phyloP scores from a whole-genome alignment of 2,329 filamentous ascomycete genomes.

The Ceratocystis cacaofunesta region DNA sequence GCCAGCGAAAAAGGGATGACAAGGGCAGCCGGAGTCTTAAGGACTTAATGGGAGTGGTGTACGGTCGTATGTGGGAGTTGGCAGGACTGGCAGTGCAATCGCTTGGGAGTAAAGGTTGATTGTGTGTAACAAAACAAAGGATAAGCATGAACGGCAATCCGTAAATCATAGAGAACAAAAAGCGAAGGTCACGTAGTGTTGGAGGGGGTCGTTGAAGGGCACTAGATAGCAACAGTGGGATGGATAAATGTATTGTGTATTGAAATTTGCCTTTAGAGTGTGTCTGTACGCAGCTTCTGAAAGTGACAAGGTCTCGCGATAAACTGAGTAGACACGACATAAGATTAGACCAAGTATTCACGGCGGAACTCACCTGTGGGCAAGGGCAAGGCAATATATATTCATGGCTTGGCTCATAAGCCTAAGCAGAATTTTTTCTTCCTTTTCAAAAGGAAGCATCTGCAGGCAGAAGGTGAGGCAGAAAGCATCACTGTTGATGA shows the following conservation, averaged over 20 bases:
- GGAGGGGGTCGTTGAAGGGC: neutral
- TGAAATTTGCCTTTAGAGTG: neutral
- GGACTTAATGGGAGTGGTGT: neutral
- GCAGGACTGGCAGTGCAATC: neutral
- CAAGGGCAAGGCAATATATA: neutral
- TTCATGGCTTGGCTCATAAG: neutral
- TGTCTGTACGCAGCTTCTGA: neutral
- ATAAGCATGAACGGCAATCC: conserved; percentile 8
- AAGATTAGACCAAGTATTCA: neutral
- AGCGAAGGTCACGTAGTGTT: neutral
- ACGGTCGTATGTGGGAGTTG: neutral
- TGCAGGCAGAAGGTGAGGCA: neutral
- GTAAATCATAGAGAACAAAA: neutral
- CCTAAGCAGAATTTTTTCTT: neutral
- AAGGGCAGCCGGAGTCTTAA: conserved; percentile 3
- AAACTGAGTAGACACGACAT: neutral
- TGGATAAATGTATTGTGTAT: neutral
- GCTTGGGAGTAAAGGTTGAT: neutral
- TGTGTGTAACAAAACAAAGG: conserved; percentile 7
- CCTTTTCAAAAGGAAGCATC: neutral
- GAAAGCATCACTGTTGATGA: neutral
- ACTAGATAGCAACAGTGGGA: neutral
- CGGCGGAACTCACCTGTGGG: neutral
- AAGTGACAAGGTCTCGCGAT: neutral
- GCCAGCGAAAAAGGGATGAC: conserved; percentile 15